Conservation (phyloP, 495 filamentous ascomycete genomes). For the Corynascus novoguineensis region DNA sequence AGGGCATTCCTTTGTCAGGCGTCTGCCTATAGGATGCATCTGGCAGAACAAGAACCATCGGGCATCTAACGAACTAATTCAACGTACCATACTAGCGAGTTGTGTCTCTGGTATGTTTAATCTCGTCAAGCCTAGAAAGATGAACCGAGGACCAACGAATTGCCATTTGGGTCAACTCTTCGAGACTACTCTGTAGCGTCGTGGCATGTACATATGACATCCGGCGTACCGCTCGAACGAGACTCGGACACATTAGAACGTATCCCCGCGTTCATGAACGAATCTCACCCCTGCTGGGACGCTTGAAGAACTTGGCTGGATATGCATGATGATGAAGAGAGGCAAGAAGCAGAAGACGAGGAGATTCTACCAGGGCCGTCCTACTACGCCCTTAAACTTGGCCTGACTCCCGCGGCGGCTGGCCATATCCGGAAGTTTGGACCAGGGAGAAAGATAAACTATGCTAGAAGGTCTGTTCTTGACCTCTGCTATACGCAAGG, state of each 20-base stretch:
- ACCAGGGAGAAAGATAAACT: background rate
- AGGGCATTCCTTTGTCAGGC: no score
- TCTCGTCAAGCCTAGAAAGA: background rate
- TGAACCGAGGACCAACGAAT: background rate
- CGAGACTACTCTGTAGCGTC: background rate
- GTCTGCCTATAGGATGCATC: background rate
- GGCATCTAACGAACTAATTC: background rate
- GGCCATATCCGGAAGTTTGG: background rate
- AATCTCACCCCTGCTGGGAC: background rate
- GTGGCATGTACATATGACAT: background rate
- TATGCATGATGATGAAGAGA: background rate
- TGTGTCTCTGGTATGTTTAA: background rate
- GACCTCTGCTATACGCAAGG: background rate
- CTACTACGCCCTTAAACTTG: slow-evolving; percentile 1
- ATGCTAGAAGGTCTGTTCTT: background rate
- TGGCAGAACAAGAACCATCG: background rate
- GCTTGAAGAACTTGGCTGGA: background rate
- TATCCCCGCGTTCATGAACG: background rate
- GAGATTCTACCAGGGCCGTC: background rate
- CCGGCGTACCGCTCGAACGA: background rate
- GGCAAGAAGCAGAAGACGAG: background rate
- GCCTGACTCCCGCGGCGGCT: background rate
- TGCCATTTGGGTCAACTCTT: background rate
- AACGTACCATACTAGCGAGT: background rate
- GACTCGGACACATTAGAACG: background rate